Evolutionary conservation across 441 rosid genomes (phyloP).

Genomic region (Adansonia rubrostipa): DNA sequence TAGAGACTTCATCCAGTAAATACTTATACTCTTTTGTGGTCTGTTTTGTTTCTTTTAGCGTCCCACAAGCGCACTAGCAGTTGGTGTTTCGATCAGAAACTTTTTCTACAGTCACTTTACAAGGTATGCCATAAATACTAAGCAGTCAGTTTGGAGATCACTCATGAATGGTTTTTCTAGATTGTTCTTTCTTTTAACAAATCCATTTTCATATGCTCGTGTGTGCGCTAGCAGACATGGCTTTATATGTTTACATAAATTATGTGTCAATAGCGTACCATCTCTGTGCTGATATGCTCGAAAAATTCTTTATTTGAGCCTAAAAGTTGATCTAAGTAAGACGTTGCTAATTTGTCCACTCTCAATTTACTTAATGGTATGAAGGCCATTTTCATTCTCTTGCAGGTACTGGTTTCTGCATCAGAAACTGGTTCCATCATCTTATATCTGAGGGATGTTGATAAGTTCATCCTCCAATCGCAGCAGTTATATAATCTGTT

Average conservation of each 20-base stretch:
- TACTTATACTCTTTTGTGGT: conserved; percentile 10
- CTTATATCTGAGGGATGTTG: conserved; percentile 79
- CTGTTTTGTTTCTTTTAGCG: conserved; percentile 45
- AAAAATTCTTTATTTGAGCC: neutral
- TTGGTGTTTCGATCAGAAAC: conserved; percentile 85
- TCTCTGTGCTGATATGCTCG: neutral
- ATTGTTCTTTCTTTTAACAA: neutral
- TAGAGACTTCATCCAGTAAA: neutral
- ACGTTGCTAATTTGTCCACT: neutral
- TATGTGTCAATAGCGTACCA: too few relatives aligned
- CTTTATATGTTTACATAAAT: neutral
- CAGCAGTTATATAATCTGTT: conserved; percentile 68
- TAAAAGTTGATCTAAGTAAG: neutral
- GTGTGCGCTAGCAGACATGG: neutral
- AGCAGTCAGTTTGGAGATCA: conserved; percentile 2
- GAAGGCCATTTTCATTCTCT: conserved; percentile 11
- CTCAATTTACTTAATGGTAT: neutral
- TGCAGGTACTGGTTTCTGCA: conserved; percentile 70
- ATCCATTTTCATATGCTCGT: too few relatives aligned
- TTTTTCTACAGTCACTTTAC: conserved; percentile 78
- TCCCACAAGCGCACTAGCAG: conserved; percentile 53
- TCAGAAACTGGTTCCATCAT: conserved; percentile 67
- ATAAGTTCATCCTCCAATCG: conserved; percentile 77
- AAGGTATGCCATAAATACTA: conserved; percentile 53
- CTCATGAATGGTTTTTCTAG: neutral